phyloP scores from a whole-genome alignment of 768 basidiomycete genomes.

The Trametes meyenii region DNA sequence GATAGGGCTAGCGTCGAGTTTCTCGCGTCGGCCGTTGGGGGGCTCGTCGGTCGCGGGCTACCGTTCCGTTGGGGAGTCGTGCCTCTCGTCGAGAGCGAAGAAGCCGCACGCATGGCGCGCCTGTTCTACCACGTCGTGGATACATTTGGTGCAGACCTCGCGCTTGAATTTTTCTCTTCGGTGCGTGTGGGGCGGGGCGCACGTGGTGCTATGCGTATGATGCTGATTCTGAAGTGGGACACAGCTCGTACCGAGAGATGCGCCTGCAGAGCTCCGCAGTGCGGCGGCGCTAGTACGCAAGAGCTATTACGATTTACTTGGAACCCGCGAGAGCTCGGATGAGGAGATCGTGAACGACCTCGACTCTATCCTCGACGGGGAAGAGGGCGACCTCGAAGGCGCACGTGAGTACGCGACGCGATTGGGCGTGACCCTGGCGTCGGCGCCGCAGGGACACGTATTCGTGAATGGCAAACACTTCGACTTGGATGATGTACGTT shows the following conservation, averaged over 20 bases:
- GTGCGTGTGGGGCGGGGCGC: background rate
- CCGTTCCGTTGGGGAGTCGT: slow-evolving; percentile 89
- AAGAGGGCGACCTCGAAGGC: slow-evolving; percentile 40
- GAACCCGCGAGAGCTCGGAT: slow-evolving; percentile 31
- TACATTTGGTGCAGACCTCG: slow-evolving; percentile 61
- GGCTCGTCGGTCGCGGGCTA: slow-evolving; percentile 70
- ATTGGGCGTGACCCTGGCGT: slow-evolving; percentile 49
- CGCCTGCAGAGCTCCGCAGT: slow-evolving; percentile 33
- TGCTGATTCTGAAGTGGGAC: background rate
- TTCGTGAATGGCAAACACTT: slow-evolving; percentile 92
- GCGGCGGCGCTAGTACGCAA: slow-evolving; percentile 41
- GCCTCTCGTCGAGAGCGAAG: slow-evolving; percentile 59
- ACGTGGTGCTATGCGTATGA: background rate
- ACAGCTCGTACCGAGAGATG: slow-evolving; percentile 44
- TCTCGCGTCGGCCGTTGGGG: slow-evolving; percentile 62
- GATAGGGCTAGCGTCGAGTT: slow-evolving; percentile 59
- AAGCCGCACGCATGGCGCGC: slow-evolving; percentile 67
- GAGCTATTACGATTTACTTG: slow-evolving; percentile 42
- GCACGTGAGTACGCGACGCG: slow-evolving; percentile 59
- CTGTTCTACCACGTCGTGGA: slow-evolving; percentile 69
- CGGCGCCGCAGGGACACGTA: slow-evolving; percentile 57
- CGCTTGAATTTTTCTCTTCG: slow-evolving; percentile 56
- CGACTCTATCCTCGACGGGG: slow-evolving; percentile 41
- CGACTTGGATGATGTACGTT: slow-evolving; percentile 64
- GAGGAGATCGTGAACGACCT: slow-evolving; percentile 35